Evolutionary conservation across 139 green algal species (phyloP), one percentile per base, ranked within the genome.

Genomic region (Pycnococcus provasolii): DNA sequence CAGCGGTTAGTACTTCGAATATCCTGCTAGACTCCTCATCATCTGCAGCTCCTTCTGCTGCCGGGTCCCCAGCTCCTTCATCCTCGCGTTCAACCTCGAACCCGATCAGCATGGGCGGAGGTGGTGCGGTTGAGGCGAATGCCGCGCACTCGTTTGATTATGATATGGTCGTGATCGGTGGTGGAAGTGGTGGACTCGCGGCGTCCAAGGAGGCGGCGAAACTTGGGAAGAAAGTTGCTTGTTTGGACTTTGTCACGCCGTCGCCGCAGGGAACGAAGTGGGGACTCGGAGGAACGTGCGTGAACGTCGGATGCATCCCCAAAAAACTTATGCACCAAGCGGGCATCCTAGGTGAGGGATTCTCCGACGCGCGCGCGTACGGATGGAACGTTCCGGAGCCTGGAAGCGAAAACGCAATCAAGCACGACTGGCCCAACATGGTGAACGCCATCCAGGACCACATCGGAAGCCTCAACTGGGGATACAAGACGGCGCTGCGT

Each of bases 291-390:
- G 77, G 79, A 42, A 84, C 79, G 47, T 84, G 79, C 62, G 79
- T 84, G 45, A 84, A 83, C 63, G 79, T 84, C 42, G 79, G 79
- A 40, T 84, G 79, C 68, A 84, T 84, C 55, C 79, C 79, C 45
- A 84, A 84, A 70, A 82, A 80, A 58, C 77, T 84, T 26, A 79
- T 84, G 68, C 79, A 84, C 52, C 68, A 84, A 15, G 76, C 68
- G 0, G 68, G 57, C 6, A 66, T 87, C 2, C 65, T 87, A 0
- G 81, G 79, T n/a, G 76, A 87, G 67, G 64, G 55, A n/a, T 74
- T 85, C 50, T 64, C 47, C 11, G 81, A 87, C 60, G 81, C 81
- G 7, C 62, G 70, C 9, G 68, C 53, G n/a, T 68, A 76, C 40
- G 79, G 79, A 6, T 84, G 79, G 79, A 72, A 73, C 5, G 4